phyloP scores from a whole-genome alignment of 805 yeast species.

The Saturnispora silvae region DNA sequence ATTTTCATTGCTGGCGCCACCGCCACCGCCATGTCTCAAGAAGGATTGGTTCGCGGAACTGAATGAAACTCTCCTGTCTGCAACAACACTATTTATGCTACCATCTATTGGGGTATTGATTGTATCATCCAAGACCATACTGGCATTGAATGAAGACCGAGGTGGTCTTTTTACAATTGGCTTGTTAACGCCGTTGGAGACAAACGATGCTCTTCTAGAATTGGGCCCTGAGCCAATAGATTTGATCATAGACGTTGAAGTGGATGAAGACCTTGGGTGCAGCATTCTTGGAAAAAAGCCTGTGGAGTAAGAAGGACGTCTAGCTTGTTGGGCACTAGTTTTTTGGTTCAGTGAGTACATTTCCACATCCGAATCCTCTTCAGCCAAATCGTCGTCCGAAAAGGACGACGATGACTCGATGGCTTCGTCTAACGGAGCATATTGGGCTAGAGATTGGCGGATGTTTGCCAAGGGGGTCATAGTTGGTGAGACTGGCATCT shows the following conservation, averaged over 20 bases:
- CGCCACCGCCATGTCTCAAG: constrained; percentile 24
- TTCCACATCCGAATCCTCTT: constrained; percentile 13
- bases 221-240: constrained; percentile 19
- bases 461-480: constrained; percentile 22
- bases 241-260: constrained; percentile 7
- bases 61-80: constrained; percentile 28
- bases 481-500: constrained; percentile 33
- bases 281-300: not conserved
- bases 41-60: constrained; percentile 31
- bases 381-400: constrained; percentile 25
- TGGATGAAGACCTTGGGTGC: constrained; percentile 7
- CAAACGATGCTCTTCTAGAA: constrained; percentile 24
- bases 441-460: constrained; percentile 23
- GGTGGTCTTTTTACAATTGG: constrained; percentile 24
- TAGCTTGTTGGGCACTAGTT: constrained; percentile 5
- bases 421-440: constrained; percentile 27
- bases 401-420: constrained; percentile 32
- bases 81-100: no score
- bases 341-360: constrained; percentile 7
- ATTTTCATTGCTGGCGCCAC: constrained; percentile 9
- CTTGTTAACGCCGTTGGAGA: constrained; percentile 23
- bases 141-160: constrained; percentile 24
- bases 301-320: no score
- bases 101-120: no score
- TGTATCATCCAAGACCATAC: constrained; percentile 25